These are phyloP conservation scores for Chlorella sp. DNA, from an alignment of 139 green algal genomes.

Conservation along the genomic window DNA sequence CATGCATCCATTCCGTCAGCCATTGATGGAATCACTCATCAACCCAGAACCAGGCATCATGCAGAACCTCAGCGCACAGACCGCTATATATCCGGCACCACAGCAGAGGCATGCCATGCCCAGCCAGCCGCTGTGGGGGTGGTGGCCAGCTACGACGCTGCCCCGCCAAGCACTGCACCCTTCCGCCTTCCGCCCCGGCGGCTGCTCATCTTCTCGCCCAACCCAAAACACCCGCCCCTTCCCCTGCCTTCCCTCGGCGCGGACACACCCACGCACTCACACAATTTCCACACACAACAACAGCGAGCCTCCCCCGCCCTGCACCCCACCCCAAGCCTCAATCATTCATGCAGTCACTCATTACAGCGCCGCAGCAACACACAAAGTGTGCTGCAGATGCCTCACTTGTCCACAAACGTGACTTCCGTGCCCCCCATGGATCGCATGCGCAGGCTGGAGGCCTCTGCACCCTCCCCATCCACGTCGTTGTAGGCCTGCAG, in stretches of 20 bases:
- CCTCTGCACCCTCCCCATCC: not conserved
- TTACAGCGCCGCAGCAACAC: not conserved
- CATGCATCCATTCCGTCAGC: too few species aligned
- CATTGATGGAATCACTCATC: not conserved
- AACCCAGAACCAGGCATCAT: not conserved
- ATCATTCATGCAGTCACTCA: not conserved
- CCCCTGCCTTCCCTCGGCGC: too few species aligned
- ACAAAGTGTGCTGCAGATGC: not conserved
- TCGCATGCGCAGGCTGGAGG: not conserved
- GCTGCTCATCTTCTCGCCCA: too few species aligned
- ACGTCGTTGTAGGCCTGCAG: conserved; percentile 20
- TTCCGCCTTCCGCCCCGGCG: too few species aligned
- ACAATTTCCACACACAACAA: too few species aligned
- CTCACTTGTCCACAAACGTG: conserved; percentile 22
- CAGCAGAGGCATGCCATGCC: too few species aligned
- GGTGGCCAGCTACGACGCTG: too few species aligned
- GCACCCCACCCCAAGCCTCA: not conserved
- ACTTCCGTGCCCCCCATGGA: conserved; percentile 5
- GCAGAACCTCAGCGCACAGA: not conserved
- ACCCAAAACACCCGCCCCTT: too few species aligned
- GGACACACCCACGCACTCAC: too few species aligned
- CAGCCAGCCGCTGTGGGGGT: too few species aligned
- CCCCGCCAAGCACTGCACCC: too few species aligned
- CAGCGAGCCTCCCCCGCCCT: not conserved
- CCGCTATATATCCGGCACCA: not conserved